These are phyloP conservation scores for Chlorella vulgaris DNA, from an alignment of 139 green algal species.

Conservation along the genomic window DNA sequence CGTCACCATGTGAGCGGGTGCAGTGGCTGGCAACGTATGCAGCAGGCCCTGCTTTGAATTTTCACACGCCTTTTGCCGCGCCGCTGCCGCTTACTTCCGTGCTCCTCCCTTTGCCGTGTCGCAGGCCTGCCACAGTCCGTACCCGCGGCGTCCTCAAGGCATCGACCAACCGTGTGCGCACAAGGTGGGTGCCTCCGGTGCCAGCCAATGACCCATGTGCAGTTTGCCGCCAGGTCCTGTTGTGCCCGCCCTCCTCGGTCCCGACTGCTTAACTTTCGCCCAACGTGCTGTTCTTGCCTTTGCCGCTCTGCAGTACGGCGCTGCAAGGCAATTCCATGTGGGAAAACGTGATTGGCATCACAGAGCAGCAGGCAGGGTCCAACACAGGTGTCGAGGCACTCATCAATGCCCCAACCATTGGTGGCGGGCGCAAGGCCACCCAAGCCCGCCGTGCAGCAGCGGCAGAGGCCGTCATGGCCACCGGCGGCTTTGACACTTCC, in stretches of 20 bases:
- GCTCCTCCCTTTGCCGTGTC: background rate
- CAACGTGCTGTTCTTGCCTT: background rate
- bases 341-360: slow-evolving; percentile 80
- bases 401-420: slow-evolving; percentile 68
- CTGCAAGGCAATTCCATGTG: slow-evolving; percentile 83
- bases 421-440: slow-evolving; percentile 43
- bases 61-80: no score
- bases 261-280: background rate
- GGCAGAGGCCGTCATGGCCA: slow-evolving; percentile 69
- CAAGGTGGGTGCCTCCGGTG: slow-evolving; percentile 54
- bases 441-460: slow-evolving; percentile 56
- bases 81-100: no score
- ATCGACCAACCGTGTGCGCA: slow-evolving; percentile 66
- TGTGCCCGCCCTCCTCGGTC: background rate
- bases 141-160: slow-evolving; percentile 55
- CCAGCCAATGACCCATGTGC: no score
- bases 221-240: background rate
- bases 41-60: no score
- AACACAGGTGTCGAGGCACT: slow-evolving; percentile 77
- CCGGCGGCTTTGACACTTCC: slow-evolving; percentile 70
- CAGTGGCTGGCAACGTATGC: no score
- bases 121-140: slow-evolving; percentile 45
- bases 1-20: no score
- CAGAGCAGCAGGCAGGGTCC: slow-evolving; percentile 57
- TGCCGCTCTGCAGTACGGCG: slow-evolving; percentile 55